Evolutionary conservation across 1,284 basidiomycete genomes (phyloP), one percentile per base, ranked within the genome.

Genomic region (Ceratobasidium sp.): DNA sequence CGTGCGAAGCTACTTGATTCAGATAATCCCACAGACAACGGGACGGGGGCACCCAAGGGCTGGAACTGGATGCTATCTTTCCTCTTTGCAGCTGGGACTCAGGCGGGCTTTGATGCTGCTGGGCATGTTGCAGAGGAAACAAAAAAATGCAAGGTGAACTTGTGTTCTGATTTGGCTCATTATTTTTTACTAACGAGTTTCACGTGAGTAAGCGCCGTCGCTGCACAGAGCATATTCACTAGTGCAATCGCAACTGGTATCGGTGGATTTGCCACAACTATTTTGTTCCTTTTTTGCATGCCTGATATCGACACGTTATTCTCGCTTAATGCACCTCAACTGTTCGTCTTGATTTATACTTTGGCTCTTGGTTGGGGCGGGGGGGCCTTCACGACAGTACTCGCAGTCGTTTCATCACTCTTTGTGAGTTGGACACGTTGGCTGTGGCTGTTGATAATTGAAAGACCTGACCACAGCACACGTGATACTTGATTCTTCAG

Each of bases 111-210:
- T 56, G 82, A 81, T 75, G 81, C 81, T 1, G 76, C 79, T 5
- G 81, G 81, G 3, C 81, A 82, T 72, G 78, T 82, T 37, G 79
- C 80, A 1, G 82, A 83, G 63, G 82, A 83, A 77, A 81, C 81
- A 13, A 80, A 81, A n/a, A 76, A 79, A 81, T 58, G 81, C 81
- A 41, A 72, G 63, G 72, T 75, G 54, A 31, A 43, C 16, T 22
- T 14, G 37, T 9, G 53, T 54, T 54, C 5, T 8, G 4, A 27
- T 54, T 19, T 14, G 16, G 24, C 53, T 29, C 13, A 29, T n/a
- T 48, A 27, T 19, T 5, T 22, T 51, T 54, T 29, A 31, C 53
- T 62, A 72, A 59, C 58, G 31, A 75, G 22, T 48, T 62, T 49
- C 41, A 31, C 27, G 24, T 27, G 24, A 56, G 19, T 6, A 22